Evolutionary conservation across 208 protist species (phyloP).

Genomic region (Wallacemonas sp.): DNA sequence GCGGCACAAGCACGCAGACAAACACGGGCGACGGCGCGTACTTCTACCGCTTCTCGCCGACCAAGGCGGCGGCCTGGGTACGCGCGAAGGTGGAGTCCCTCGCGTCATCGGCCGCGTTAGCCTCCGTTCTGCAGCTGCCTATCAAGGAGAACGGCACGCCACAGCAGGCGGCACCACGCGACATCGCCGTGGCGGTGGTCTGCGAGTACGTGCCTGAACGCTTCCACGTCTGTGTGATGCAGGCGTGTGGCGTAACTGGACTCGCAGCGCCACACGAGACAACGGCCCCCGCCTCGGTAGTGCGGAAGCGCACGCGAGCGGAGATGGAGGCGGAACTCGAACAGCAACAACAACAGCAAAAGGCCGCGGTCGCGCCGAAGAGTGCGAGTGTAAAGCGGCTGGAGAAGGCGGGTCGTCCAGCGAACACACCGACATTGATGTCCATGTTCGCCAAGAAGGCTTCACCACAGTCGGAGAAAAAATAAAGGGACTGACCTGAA

Average conservation of each 20-base stretch:
- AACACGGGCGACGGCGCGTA: conserved; percentile 13
- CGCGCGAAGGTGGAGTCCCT: no score
- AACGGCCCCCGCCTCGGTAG: no score
- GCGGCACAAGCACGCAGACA: background rate
- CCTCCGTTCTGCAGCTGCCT: conserved; percentile 36
- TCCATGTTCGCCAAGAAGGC: conserved; percentile 58
- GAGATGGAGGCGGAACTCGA: background rate
- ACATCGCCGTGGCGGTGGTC: conserved; percentile 52
- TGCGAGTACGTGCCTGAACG: conserved; percentile 64
- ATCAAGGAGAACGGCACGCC: background rate
- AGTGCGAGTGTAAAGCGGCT: conserved; percentile 53
- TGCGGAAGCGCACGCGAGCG: conserved; percentile 1
- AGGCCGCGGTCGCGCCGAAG: conserved; percentile 24
- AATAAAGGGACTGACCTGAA: background rate
- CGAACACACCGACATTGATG: conserved; percentile 58
- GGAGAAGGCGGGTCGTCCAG: conserved; percentile 57
- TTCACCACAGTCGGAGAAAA: background rate
- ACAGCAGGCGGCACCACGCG: background rate
- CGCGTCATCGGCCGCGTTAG: conserved; percentile 39
- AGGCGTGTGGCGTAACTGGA: conserved; percentile 35
- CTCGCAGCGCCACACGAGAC: no score
- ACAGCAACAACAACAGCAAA: background rate
- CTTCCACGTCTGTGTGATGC: conserved; percentile 26
- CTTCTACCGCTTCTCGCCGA: conserved; percentile 56
- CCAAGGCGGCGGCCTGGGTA: conserved; percentile 54